Base-by-base conservation (phyloP, 495 filamentous ascomycete species). In the Daldinia bambusicola region DNA sequence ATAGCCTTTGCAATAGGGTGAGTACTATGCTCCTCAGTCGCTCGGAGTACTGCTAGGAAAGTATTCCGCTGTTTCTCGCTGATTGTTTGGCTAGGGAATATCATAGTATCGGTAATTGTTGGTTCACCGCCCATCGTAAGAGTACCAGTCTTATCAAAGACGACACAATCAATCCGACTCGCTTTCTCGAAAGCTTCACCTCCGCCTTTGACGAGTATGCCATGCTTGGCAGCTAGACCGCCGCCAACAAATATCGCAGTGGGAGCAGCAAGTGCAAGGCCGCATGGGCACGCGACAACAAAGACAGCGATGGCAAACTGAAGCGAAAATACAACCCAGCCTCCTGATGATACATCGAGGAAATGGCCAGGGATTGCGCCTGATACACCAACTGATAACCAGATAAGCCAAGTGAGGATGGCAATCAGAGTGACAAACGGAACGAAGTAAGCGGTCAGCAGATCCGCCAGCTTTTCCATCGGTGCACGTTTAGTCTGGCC, bases 81-180 rank as follows among this genome's bases (percentile, higher is more conserved):
- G 4, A 81, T 55, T 10, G 79, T 75, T 3, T 78, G 66, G 14
- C 83, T 79, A 4, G 80, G 81, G 50, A 89, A 77, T 20, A 89
- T 69, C 69, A 89, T 82, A 61, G 90, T 86, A 51, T 96, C 91
- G 0, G 93, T 92, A 26, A 98, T 90, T 8, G 80, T 89, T 0
- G 94, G 88, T 60, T 93, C 90, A 37, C 92, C 93, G 38, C 95
- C 95, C 71, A 92, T 82, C 0, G 95, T 98, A 55, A 98, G 80
- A 1, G 95, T 98, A 0, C 95, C 95, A 0, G 95, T 98, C 82
- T 98, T 98, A 82, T 98, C 95, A 72, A 98, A 98, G 13, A 98
- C 93, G 20, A 98, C 88, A 61, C 89, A 90, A 76, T 96, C 92
- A 6, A 98, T 84, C 4, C 84, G 84, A 69, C 93, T 96, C 10